Evolutionary conservation across 2,329 filamentous ascomycete genomes (phyloP), one percentile per base, ranked within the genome.

Genomic region (Macrophomina tecta): DNA sequence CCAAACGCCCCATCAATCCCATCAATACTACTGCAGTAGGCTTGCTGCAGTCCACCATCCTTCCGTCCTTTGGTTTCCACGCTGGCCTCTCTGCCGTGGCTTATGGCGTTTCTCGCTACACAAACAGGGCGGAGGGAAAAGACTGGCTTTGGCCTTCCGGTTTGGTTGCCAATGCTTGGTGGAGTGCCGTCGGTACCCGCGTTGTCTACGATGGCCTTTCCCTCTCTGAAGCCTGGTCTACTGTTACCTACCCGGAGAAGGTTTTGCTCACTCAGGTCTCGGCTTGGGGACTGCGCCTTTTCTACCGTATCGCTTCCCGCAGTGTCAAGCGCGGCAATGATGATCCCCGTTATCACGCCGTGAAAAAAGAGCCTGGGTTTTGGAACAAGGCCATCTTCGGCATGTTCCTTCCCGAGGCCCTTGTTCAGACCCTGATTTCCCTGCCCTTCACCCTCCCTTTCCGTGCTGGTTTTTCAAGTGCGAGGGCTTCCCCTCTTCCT

Each of bases 121-220:
- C 84, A 7, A 75, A 87, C 70, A 80, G 82, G n/a, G 81, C 85
- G 9, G 86, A 89, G 66, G 78, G 82, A n/a, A 89, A 89, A 71
- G 86, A 89, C 73, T 86, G 83, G 79, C 75, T 86, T 5, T 88
- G 86, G 86, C 84, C 86, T 0, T 76, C 80, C 4, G 84, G 80
- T 2, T 84, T 84, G 70, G 82, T 88, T 9, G 74, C 80, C 66
- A 88, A 87, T 72, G 86, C 85, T 6, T 89, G 86, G 87, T 88
- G 85, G 84, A 84, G 81, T 65, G 85, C 86, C 28, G 75, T 89
- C 49, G 85, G 86, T 14, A 78, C 81, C n/a, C 82, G 82, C 5
- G 77, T 86, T 11, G 77, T 86, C 16, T 76, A 80, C 66, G 78
- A 82, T 36, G 81, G 82, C 1, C 73, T 85, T 23, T 81, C 84